Conservation (phyloP, 805 yeast genomes). For the Cyberlindnera nakhonratchasimensis region DNA sequence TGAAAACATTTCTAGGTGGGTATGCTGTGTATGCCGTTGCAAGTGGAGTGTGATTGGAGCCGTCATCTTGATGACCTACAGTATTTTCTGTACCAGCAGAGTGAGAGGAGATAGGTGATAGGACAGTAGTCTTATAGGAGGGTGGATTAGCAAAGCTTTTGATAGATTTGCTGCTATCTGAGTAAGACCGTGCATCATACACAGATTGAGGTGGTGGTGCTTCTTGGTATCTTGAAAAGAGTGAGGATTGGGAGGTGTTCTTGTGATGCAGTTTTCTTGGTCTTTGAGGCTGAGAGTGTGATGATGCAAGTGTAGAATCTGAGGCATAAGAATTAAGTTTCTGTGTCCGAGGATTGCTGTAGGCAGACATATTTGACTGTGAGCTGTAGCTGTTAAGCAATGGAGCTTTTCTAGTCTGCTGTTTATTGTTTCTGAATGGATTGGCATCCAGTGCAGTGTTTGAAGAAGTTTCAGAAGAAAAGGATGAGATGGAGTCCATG, state of each 20-base stretch:
- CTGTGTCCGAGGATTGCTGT: too few relatives aligned
- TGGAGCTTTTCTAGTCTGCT: constrained; percentile 7
- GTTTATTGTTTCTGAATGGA: constrained; percentile 6
- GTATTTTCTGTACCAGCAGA: neutral
- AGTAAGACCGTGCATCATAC: neutral
- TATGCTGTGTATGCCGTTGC: neutral
- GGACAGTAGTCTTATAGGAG: neutral
- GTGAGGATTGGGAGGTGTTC: constrained; percentile 7
- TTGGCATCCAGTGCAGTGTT: neutral
- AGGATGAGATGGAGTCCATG: constrained; percentile 10
- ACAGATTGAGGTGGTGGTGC: neutral
- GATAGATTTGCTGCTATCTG: neutral
- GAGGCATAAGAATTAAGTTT: constrained; percentile 1
- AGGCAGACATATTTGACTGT: neutral
- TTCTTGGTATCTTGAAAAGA: constrained; percentile 5
- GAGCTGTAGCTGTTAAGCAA: neutral
- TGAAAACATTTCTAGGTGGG: constrained; percentile 8
- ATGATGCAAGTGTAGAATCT: constrained; percentile 2
- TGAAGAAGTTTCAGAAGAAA: constrained; percentile 3
- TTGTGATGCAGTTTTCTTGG: constrained; percentile 7
- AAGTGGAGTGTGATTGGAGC: neutral
- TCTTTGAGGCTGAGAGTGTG: neutral
- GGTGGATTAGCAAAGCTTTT: neutral
- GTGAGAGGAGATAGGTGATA: neutral
- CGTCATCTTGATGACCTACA: neutral